These are phyloP conservation scores for Phytophthora meadii DNA, from an alignment of 352 stramenopile genomes.

Conservation along the genomic window DNA sequence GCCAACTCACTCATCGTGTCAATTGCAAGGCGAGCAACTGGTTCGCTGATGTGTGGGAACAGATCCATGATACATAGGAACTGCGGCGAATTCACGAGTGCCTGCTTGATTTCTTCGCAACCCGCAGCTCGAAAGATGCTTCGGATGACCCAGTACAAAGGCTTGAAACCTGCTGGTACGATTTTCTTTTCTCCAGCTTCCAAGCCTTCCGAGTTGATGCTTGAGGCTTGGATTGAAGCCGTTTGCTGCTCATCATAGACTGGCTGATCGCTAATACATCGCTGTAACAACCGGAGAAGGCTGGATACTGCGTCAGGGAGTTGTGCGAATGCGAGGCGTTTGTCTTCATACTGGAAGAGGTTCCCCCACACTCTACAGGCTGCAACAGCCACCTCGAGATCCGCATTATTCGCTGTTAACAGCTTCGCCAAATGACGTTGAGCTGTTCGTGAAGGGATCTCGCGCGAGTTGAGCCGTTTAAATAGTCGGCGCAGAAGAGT, in stretches of 20 bases:
- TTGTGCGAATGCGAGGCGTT: conserved; percentile 52
- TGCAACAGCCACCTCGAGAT: conserved; percentile 41
- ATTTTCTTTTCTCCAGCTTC: conserved; percentile 22
- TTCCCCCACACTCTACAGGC: conserved; percentile 72
- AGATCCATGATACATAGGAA: conserved; percentile 58
- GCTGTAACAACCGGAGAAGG: conserved; percentile 49
- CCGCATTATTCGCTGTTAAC: conserved; percentile 20
- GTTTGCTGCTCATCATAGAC: background rate
- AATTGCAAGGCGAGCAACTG: conserved; percentile 51
- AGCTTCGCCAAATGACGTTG: conserved; percentile 58
- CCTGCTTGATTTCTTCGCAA: conserved; percentile 39
- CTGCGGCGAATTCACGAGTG: conserved; percentile 44
- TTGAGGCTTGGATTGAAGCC: conserved; percentile 6
- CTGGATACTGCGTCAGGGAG: conserved; percentile 43
- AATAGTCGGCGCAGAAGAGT: conserved; percentile 63
- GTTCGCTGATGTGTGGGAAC: conserved; percentile 47
- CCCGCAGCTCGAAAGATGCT: conserved; percentile 34
- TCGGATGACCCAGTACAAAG: conserved; percentile 46
- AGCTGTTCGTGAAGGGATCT: conserved; percentile 48
- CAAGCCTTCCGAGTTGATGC: background rate
- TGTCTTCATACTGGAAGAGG: conserved; percentile 65
- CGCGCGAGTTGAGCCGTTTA: conserved; percentile 53
- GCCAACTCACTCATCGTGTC: conserved; percentile 50
- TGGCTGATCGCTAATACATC: conserved; percentile 15
- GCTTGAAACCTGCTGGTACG: conserved; percentile 31